Conservation (phyloP, 2,329 filamentous ascomycete genomes). For the Thelonectria rubi region DNA sequence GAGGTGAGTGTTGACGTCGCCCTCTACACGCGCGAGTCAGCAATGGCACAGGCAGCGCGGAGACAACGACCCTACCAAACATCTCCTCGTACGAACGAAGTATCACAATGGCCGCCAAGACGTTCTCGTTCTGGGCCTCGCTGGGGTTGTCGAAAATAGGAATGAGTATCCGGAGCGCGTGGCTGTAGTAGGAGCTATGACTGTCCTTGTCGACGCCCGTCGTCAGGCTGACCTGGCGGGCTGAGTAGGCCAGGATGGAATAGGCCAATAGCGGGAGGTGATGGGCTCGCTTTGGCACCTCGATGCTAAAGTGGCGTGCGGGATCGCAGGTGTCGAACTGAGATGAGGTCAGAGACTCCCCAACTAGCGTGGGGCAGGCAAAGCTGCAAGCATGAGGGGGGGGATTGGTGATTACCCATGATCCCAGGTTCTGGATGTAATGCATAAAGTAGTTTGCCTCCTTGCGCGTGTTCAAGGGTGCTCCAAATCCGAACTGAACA, state of each 20-base stretch:
- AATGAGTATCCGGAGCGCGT: slow-evolving; percentile 52
- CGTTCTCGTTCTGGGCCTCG: slow-evolving; percentile 49
- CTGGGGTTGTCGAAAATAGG: slow-evolving; percentile 47
- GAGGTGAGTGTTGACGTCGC: slow-evolving; percentile 41
- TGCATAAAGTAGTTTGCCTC: slow-evolving; percentile 33
- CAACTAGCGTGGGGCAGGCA: neutral
- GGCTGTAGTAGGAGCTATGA: slow-evolving; percentile 52
- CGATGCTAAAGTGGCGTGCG: slow-evolving; percentile 51
- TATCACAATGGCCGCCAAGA: slow-evolving; percentile 51
- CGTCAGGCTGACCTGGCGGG: slow-evolving; percentile 34
- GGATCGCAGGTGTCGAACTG: slow-evolving; percentile 55
- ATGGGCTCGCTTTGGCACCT: slow-evolving; percentile 52
- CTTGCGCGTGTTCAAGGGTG: slow-evolving; percentile 29
- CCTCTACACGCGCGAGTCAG: slow-evolving; percentile 27
- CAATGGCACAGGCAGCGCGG: neutral
- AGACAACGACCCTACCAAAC: slow-evolving; percentile 39
- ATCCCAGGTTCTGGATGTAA: slow-evolving; percentile 31
- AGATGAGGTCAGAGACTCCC: slow-evolving; percentile 14
- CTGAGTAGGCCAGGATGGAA: slow-evolving; percentile 41
- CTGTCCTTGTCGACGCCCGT: slow-evolving; percentile 40
- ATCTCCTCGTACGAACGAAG: slow-evolving; percentile 53
- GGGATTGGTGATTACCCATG: slow-evolving; percentile 22
- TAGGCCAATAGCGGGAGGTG: slow-evolving; percentile 50
- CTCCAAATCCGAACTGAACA: slow-evolving; percentile 29
- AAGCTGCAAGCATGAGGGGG: neutral